These are phyloP conservation scores for Histomonas meleagridis DNA, from an alignment of 208 protist genomes.

Conservation along the genomic window DNA sequence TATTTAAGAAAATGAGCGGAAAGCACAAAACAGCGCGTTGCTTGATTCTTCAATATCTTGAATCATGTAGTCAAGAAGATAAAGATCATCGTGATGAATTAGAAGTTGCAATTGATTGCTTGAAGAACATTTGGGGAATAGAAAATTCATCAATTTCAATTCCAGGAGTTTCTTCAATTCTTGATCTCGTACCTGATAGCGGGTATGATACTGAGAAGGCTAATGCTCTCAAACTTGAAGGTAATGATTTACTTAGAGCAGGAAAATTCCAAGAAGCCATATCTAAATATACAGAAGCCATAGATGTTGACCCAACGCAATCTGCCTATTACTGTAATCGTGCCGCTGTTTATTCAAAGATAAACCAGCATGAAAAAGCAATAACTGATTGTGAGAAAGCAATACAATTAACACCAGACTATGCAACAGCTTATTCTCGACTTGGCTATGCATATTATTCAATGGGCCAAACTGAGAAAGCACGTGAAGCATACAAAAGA, in stretches of 20 bases:
- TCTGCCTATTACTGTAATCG: background rate
- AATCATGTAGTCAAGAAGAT: background rate
- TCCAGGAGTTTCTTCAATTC: background rate
- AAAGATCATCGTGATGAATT: background rate
- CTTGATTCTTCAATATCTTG: constrained; percentile 7
- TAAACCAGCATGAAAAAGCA: background rate
- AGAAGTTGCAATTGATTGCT: constrained; percentile 19
- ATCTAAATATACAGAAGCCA: background rate
- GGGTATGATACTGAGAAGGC: background rate
- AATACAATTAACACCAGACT: background rate
- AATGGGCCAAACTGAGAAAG: background rate
- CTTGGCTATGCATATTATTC: background rate
- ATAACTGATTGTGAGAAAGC: constrained; percentile 2
- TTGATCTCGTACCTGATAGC: background rate
- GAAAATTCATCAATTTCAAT: background rate
- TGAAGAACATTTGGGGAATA: background rate
- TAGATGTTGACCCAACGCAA: background rate
- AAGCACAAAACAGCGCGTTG: background rate
- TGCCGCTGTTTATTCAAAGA: background rate
- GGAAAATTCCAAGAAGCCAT: background rate
- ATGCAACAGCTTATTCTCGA: background rate
- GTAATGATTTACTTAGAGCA: background rate
- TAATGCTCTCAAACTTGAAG: background rate
- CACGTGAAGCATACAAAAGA: constrained; percentile 15
- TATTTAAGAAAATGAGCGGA: background rate